A percentile compares a stretch with the other conserved stretches of the same genome.
These are phyloP conservation scores for Thalassiosira livingstoniorum DNA, from an alignment of 352 stramenopile genomes.

Conservation along the genomic window DNA sequence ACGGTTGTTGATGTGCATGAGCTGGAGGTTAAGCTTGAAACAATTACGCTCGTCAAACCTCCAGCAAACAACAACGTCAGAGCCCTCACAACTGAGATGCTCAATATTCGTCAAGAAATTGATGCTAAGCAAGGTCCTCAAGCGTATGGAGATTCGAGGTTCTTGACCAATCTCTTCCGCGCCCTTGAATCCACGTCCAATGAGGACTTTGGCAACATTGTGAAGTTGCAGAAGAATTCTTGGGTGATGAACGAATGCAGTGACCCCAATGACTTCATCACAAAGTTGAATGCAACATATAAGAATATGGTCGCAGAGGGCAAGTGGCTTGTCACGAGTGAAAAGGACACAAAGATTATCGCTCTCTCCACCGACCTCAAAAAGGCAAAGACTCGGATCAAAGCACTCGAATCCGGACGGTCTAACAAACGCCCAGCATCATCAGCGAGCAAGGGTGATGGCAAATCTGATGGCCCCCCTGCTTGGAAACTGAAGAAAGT, in stretches of 20 bases:
- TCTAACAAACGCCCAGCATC: not conserved
- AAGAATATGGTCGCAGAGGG: not conserved
- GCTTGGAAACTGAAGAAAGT: too few species aligned
- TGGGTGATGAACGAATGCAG: not conserved
- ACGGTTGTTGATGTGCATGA: not conserved
- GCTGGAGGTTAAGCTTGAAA: not conserved
- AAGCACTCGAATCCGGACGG: constrained; percentile 1
- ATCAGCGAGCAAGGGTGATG: constrained; percentile 6
- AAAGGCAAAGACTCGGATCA: constrained; percentile 7
- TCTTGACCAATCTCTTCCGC: not conserved
- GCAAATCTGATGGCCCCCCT: constrained; percentile 14
- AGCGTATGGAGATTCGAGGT: not conserved
- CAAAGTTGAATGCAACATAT: not conserved
- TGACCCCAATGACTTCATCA: not conserved
- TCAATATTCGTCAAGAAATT: not conserved
- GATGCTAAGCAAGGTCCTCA: not conserved
- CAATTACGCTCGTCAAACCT: not conserved
- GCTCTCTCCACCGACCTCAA: not conserved
- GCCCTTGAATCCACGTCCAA: not conserved
- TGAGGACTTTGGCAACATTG: not conserved
- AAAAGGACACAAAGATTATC: constrained; percentile 4
- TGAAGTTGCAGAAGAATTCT: not conserved
- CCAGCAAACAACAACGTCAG: not conserved
- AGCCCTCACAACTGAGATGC: not conserved
- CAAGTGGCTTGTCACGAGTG: not conserved